Evolutionary conservation across 805 yeast genomes (phyloP).

Genomic region (Pichia gijzeniarum): DNA sequence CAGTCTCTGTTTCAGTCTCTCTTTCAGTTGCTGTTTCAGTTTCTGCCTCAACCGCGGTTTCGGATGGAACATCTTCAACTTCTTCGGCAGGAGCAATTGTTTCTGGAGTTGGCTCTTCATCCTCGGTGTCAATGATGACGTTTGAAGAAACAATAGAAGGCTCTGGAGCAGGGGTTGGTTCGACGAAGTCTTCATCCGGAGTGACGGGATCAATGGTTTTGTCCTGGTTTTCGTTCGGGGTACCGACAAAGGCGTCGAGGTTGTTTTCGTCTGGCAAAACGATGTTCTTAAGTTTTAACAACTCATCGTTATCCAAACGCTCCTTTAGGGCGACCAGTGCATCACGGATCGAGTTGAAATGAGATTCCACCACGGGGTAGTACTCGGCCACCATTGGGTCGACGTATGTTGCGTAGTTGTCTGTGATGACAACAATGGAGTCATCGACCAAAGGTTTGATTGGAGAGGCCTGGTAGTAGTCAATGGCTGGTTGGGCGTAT

Average conservation of each 20-base stretch:
- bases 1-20: too few species aligned
- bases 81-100: neutral
- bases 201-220: neutral
- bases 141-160: neutral
- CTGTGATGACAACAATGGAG: slow-evolving; percentile 2
- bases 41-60: neutral
- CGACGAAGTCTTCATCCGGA: slow-evolving; percentile 8
- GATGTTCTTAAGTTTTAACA: slow-evolving; percentile 7
- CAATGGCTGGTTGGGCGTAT: slow-evolving; percentile 15
- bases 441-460: slow-evolving; percentile 21
- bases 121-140: too few species aligned
- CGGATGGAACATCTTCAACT: slow-evolving; percentile 1
- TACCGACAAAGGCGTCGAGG: slow-evolving; percentile 9
- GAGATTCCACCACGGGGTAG: slow-evolving; percentile 10
- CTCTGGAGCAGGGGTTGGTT: slow-evolving; percentile 7
- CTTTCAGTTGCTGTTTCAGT: neutral
- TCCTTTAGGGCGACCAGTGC: slow-evolving; percentile 4
- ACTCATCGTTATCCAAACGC: slow-evolving; percentile 6
- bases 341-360: slow-evolving; percentile 1
- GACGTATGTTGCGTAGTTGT: slow-evolving; percentile 12
- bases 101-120: too few species aligned
- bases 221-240: slow-evolving; percentile 2
- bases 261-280: slow-evolving; percentile 7
- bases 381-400: slow-evolving; percentile 18
- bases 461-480: slow-evolving; percentile 19